Percentiles rank a stretch among this genome's conserved stretches.
phyloP scores from a whole-genome alignment of 2,329 filamentous ascomycete species.

The Phoma herbarum region DNA sequence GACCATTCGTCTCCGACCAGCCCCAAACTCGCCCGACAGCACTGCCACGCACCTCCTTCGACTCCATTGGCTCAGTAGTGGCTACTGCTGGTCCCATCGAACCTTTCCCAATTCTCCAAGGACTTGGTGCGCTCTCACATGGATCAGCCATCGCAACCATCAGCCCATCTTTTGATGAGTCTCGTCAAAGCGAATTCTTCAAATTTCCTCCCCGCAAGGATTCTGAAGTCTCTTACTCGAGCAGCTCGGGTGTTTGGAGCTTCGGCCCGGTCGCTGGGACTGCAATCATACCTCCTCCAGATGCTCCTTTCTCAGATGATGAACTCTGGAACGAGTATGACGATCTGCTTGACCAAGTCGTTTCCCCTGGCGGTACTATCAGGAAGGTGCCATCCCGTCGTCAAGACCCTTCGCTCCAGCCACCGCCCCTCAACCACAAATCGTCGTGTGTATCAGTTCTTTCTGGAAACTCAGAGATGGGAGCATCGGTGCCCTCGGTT shows the following conservation, averaged over 20 bases:
- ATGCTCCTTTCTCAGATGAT: constrained; percentile 75
- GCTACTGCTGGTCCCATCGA: constrained; percentile 43
- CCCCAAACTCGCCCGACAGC: constrained; percentile 54
- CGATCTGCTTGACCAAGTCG: constrained; percentile 79
- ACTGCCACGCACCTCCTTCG: constrained; percentile 43
- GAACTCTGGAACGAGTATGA: constrained; percentile 96
- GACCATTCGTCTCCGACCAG: constrained; percentile 71
- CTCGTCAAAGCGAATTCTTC: constrained; percentile 70
- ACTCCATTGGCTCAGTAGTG: constrained; percentile 40
- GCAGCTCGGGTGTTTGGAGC: constrained; percentile 68
- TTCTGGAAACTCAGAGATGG: constrained; percentile 44
- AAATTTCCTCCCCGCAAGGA: constrained; percentile 76
- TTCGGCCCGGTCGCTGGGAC: constrained; percentile 65
- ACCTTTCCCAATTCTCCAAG: constrained; percentile 48
- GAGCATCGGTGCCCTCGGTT: constrained; percentile 47
- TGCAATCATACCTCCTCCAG: constrained; percentile 69
- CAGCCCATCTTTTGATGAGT: constrained; percentile 42
- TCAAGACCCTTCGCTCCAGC: constrained; percentile 43
- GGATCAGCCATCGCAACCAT: constrained; percentile 52
- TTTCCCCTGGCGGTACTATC: constrained; percentile 49
- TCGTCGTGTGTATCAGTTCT: constrained; percentile 30
- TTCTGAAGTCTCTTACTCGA: constrained; percentile 73
- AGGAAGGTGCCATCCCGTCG: constrained; percentile 19
- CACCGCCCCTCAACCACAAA: constrained; percentile 40
- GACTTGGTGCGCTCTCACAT: constrained; percentile 45